A percentile compares a stretch with the other conserved stretches of the same genome.
These are phyloP conservation scores for Endothia cerciana DNA, from an alignment of 2,329 filamentous ascomycete genomes.

Conservation along the genomic window DNA sequence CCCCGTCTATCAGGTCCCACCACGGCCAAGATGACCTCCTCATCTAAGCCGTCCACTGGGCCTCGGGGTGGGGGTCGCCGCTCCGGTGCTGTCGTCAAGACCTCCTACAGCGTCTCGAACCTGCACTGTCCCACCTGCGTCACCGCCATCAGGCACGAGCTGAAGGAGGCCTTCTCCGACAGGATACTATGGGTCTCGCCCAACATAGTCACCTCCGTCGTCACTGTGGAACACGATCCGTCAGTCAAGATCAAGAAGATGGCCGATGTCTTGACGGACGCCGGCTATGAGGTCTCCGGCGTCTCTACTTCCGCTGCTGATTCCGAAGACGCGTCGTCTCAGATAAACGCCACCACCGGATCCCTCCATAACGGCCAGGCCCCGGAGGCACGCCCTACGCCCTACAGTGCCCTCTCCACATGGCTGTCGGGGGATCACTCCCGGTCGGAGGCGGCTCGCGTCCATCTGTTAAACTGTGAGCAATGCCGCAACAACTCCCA, in stretches of 20 bases:
- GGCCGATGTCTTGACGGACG: constrained; percentile 53
- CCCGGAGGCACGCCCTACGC: constrained; percentile 23
- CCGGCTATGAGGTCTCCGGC: constrained; percentile 63
- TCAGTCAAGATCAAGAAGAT: constrained; percentile 50
- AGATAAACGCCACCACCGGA: constrained; percentile 29
- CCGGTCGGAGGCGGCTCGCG: constrained; percentile 32
- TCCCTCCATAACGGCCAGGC: constrained; percentile 16
- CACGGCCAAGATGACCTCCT: constrained; percentile 32
- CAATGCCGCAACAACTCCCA: constrained; percentile 42
- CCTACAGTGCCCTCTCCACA: constrained; percentile 33
- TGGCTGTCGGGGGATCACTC: constrained; percentile 33
- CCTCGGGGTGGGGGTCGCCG: constrained; percentile 14
- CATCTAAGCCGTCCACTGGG: constrained; percentile 32
- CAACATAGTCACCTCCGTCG: constrained; percentile 72
- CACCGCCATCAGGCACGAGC: constrained; percentile 63
- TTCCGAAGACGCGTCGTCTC: constrained; percentile 26
- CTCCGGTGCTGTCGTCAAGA: constrained; percentile 43
- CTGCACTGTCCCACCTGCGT: constrained; percentile 81
- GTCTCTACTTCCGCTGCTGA: constrained; percentile 44
- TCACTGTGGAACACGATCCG: constrained; percentile 61
- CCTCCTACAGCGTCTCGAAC: constrained; percentile 70
- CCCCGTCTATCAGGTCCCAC: background rate
- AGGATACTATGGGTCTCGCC: constrained; percentile 64
- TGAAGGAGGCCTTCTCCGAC: constrained; percentile 51
- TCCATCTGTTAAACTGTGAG: constrained; percentile 49